Evolutionary conservation across 2,329 filamentous ascomycete genomes (phyloP), one percentile per base, ranked within the genome.

Genomic region (Neofusicoccum ribis): DNA sequence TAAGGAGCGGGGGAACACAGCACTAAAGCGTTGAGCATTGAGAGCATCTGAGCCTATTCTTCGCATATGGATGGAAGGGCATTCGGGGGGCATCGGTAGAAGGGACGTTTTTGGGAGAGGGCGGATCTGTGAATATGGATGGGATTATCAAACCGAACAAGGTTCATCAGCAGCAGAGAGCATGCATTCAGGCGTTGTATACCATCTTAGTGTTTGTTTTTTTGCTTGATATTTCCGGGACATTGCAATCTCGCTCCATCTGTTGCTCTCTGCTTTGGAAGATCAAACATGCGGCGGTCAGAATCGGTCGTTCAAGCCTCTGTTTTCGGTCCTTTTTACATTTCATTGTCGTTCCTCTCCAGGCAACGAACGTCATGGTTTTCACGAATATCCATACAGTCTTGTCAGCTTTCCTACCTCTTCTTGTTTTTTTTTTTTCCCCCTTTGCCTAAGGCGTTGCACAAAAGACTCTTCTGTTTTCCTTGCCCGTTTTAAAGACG

Each of bases 161-260:
- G 17, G 5, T 39, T 62, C 46, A 39, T 31, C 37, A 39, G 15
- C 27, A 60, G 56, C 47, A 64, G 43, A 7, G 27, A 47, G 62
- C 62, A 64, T 64, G 51, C 50, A 56, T 58, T 36, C 50, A 36
- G 62, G 62, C 62, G 62, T 64, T 64, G 62, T 64, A 64, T 64
- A 64, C 62, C 62, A 64, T 56, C n/a, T 41, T 49, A 39, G 50
- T 23, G 23, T 23, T 23, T 20, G 2, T 20, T 23, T 49, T 41
- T 56, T 39, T 64, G 47, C n/a, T 50, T 39, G 17, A 31, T 31
- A 31, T 43, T 41, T 41, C 23, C 39, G 14, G 8, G 11, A 11
- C 31, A 36, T 14, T 11, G 56, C 56, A 36, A 37, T 46, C 31
- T 47, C 17, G 23, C 56, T 37, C 56, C n/a, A 47, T 60, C 9